Evolutionary conservation across 768 basidiomycete genomes (phyloP).

Genomic region (Lentinula detonsa): DNA sequence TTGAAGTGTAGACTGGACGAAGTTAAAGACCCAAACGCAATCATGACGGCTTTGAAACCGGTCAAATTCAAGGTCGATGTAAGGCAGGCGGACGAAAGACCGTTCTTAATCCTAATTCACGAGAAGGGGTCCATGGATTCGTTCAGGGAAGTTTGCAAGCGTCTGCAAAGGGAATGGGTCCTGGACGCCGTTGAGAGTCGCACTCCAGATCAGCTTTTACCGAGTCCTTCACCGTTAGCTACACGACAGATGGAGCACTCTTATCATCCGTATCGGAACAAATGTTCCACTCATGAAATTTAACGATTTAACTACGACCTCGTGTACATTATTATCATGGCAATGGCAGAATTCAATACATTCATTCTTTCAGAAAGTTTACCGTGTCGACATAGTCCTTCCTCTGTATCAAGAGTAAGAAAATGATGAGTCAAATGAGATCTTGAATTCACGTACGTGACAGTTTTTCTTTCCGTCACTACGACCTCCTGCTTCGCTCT

Average conservation of each 20-base stretch:
- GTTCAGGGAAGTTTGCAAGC: conserved; percentile 69
- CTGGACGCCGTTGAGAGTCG: conserved; percentile 30
- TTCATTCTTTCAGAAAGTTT: neutral
- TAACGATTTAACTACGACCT: neutral
- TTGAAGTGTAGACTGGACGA: conserved; percentile 79
- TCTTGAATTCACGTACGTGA: conserved; percentile 47
- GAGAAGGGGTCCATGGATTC: conserved; percentile 85
- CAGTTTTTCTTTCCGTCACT: conserved; percentile 83
- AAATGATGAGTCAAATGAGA: neutral
- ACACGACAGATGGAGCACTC: neutral
- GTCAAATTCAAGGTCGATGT: conserved; percentile 84
- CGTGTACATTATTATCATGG: neutral
- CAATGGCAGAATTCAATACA: neutral
- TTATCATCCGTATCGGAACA: neutral
- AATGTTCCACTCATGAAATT: neutral
- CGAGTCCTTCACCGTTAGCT: neutral
- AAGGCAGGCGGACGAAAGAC: conserved; percentile 32
- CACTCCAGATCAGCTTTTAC: conserved; percentile 7
- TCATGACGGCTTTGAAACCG: conserved; percentile 53
- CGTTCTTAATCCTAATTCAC: conserved; percentile 64
- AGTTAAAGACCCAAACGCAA: conserved; percentile 46
- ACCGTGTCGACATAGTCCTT: conserved; percentile 6
- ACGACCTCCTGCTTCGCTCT: conserved; percentile 91
- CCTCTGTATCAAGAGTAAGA: neutral
- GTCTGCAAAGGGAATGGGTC: conserved; percentile 67